Evolutionary conservation across 257 asterid genomes (phyloP).

Genomic region (Coffea canephora): DNA sequence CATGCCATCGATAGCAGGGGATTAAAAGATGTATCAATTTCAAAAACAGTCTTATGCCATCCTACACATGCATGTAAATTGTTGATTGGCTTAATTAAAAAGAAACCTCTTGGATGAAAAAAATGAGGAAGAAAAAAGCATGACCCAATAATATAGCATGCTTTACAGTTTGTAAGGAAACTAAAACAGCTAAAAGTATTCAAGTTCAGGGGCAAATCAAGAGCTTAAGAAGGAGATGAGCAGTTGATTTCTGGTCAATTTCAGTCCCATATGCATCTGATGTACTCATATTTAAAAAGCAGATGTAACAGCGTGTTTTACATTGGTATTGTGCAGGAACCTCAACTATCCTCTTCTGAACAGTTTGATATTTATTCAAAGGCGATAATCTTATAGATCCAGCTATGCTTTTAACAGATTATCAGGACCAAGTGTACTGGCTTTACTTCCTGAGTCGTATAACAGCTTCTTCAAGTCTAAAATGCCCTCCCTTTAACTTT

Average conservation of each 20-base stretch:
- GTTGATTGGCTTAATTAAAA: no score
- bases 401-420: slow-evolving; percentile 8
- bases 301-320: slow-evolving; percentile 2
- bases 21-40: no score
- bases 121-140: neutral
- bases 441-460: slow-evolving; percentile 1
- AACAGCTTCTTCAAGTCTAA: neutral
- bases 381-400: slow-evolving; percentile 39
- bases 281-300: neutral
- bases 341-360: slow-evolving; percentile 61
- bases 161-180: neutral
- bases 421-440: slow-evolving; percentile 3
- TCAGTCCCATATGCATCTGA: no score
- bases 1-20: no score
- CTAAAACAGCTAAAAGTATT: neutral
- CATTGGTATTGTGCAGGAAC: slow-evolving; percentile 52
- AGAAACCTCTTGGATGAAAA: no score
- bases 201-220: no score
- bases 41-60: no score
- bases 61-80: neutral
- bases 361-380: slow-evolving; percentile 59
- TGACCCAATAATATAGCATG: neutral
- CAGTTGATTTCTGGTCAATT: no score
- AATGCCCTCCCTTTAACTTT: neutral
- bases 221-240: no score